phyloP scores from a whole-genome alignment of 1,284 basidiomycete species.

The Austroboletus novae-zelandiae region DNA sequence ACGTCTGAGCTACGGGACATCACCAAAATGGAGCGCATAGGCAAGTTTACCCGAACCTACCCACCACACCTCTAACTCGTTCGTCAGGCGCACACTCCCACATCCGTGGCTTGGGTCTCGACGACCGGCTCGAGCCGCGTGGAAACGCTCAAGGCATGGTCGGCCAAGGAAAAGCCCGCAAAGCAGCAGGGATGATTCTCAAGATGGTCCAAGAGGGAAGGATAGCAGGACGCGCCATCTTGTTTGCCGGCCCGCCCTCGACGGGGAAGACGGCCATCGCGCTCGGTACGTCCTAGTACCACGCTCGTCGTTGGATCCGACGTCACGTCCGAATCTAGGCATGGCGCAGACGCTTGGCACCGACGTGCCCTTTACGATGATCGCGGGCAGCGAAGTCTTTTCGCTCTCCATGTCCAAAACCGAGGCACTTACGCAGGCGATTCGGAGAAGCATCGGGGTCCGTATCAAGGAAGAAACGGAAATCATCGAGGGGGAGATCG shows the following conservation, averaged over 20 bases:
- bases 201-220: conserved; percentile 97
- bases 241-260: conserved; percentile 95
- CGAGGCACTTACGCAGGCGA: conserved; percentile 95
- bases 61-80: neutral
- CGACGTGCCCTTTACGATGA: conserved; percentile 97
- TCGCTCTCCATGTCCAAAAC: conserved; percentile 98
- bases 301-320: neutral
- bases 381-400: conserved; percentile 96
- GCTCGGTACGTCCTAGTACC: conserved; percentile 56
- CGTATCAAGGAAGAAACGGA: conserved; percentile 98
- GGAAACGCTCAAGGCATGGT: conserved; percentile 94
- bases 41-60: conserved; percentile 38
- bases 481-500: conserved; percentile 96
- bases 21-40: conserved; percentile 96
- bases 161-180: conserved; percentile 91
- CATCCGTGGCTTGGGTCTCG: conserved; percentile 91
- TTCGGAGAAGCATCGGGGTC: conserved; percentile 93
- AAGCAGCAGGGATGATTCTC: conserved; percentile 95
- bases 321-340: conserved; percentile 43
- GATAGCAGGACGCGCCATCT: conserved; percentile 92
- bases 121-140: conserved; percentile 87
- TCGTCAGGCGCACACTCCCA: conserved; percentile 90
- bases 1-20: conserved; percentile 82
- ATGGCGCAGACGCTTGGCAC: conserved; percentile 95
- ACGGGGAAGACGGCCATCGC: conserved; percentile 98